These are phyloP conservation scores for Lactarius hatsudake DNA, from an alignment of 768 basidiomycete genomes.

Conservation along the genomic window DNA sequence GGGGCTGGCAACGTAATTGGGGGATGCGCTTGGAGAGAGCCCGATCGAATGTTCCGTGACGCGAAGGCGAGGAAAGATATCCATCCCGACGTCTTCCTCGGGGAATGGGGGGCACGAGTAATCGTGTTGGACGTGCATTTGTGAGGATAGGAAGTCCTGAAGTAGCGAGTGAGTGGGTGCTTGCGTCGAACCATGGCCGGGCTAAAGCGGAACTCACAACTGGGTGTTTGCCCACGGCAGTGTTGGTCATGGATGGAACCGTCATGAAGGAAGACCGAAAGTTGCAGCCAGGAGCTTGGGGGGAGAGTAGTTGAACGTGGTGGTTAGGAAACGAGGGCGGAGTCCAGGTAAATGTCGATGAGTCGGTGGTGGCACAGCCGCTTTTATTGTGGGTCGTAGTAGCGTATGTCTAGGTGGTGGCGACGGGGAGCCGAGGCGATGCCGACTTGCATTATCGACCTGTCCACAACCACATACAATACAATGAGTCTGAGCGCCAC, in stretches of 20 bases:
- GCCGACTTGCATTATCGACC: conserved; percentile 1
- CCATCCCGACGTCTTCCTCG: conserved; percentile 5
- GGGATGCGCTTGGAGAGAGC: conserved; percentile 9
- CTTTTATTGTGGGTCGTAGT: neutral
- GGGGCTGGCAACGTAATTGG: conserved; percentile 10
- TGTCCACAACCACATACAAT: conserved; percentile 9
- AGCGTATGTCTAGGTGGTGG: neutral
- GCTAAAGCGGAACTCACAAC: conserved; percentile 1
- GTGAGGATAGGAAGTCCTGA: neutral
- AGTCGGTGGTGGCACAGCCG: neutral
- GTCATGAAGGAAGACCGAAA: neutral
- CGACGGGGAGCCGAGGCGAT: conserved; percentile 3
- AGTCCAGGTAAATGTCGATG: neutral
- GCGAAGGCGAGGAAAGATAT: neutral
- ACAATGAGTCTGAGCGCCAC: conserved; percentile 15
- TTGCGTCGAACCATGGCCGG: neutral
- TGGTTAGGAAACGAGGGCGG: neutral
- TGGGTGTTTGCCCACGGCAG: neutral
- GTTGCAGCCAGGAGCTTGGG: neutral
- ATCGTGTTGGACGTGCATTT: neutral
- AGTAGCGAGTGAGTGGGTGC: neutral
- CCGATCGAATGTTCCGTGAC: conserved; percentile 6
- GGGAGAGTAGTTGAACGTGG: neutral
- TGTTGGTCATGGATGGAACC: neutral
- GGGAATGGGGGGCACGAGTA: neutral